phyloP scores from a whole-genome alignment of 2,329 filamentous ascomycete species.

The Fusarium sp. region DNA sequence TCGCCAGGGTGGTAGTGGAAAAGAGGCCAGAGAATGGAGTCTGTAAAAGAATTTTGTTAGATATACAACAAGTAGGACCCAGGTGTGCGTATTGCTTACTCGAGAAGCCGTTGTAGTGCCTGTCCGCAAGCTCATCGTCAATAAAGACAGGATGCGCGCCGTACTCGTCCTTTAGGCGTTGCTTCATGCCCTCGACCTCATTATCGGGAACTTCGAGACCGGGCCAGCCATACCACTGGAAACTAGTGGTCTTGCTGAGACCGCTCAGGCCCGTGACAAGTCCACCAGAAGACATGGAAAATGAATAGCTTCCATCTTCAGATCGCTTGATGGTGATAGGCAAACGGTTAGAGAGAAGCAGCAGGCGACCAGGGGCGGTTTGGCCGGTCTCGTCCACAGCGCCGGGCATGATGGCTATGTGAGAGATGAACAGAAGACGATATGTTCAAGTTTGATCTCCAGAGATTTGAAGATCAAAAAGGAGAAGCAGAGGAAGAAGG shows the following conservation, averaged over 20 bases:
- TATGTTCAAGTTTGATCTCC: not conserved
- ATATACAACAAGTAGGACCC: not conserved
- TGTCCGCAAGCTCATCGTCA: conserved; percentile 90
- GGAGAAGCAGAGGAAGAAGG: conserved; percentile 1
- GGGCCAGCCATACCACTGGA: conserved; percentile 99
- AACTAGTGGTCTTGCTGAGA: conserved; percentile 88
- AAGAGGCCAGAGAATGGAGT: conserved; percentile 97
- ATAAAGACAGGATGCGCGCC: conserved; percentile 92
- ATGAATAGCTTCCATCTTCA: conserved; percentile 90
- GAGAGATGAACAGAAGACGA: not conserved
- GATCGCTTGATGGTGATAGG: conserved; percentile 96
- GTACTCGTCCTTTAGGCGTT: conserved; percentile 85
- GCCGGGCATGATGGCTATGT: conserved; percentile 48
- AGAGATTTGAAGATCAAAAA: conserved; percentile 3
- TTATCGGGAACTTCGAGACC: conserved; percentile 89
- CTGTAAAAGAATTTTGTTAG: conserved; percentile 54
- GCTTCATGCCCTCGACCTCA: conserved; percentile 77
- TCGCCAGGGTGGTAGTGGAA: conserved; percentile 99
- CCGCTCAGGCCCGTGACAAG: conserved; percentile 94
- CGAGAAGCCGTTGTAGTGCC: conserved; percentile 97
- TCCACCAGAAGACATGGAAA: conserved; percentile 96
- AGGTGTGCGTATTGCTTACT: conserved; percentile 65
- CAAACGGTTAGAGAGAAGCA: conserved; percentile 92
- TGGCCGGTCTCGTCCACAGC: conserved; percentile 48
- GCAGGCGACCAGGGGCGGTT: conserved; percentile 62